These are phyloP conservation scores for Naegleria lovaniensis DNA, from an alignment of 208 protist species.

Conservation along the genomic window DNA sequence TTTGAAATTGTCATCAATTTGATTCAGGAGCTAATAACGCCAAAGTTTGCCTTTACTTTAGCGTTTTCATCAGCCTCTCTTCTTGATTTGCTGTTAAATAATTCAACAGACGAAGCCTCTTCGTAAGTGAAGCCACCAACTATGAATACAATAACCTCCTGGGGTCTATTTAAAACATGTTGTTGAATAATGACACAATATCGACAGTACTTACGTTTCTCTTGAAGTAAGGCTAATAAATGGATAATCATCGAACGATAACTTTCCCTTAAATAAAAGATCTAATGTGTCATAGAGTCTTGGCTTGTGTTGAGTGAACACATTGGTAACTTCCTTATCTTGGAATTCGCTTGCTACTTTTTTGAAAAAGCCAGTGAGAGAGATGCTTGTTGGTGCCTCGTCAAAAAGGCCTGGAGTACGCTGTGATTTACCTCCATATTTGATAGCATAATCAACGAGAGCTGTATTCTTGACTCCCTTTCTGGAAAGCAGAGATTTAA, in stretches of 20 bases:
- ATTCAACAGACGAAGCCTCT: conserved; percentile 34
- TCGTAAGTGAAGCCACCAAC: conserved; percentile 70
- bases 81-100: conserved; percentile 13
- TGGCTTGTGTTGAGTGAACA: conserved; percentile 94
- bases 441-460: background rate
- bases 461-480: background rate
- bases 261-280: conserved; percentile 49
- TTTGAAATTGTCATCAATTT: background rate
- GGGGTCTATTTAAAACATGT: conserved; percentile 20
- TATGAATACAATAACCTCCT: conserved; percentile 69
- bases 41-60: background rate
- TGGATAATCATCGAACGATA: conserved; percentile 48
- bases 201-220: background rate
- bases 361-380: background rate
- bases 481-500: background rate
- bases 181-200: background rate
- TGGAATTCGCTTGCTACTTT: background rate
- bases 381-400: conserved; percentile 32
- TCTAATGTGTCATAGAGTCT: conserved; percentile 71
- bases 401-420: background rate
- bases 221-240: background rate
- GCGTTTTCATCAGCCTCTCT: background rate
- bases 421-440: background rate
- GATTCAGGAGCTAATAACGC: background rate
- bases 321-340: conserved; percentile 25